These are phyloP conservation scores for Stenogyne calaminthoides DNA, from an alignment of 305 asterid species.

Conservation along the genomic window DNA sequence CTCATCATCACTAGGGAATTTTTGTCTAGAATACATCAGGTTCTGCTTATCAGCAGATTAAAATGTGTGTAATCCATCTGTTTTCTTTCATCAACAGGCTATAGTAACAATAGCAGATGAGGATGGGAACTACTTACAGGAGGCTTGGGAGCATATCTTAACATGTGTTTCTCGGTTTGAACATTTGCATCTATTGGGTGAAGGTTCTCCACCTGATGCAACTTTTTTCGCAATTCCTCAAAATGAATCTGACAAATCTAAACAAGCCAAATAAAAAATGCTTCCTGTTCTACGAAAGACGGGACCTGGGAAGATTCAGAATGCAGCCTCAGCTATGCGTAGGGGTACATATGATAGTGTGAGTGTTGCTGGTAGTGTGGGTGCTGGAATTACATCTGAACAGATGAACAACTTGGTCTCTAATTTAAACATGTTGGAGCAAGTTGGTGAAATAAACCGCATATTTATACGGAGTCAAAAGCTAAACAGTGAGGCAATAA, in stretches of 20 bases:
- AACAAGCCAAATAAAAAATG: conserved; percentile 70
- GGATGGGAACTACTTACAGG: conserved; percentile 94
- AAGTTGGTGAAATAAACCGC: conserved; percentile 96
- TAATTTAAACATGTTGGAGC: conserved; percentile 91
- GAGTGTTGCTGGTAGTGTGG: conserved; percentile 83
- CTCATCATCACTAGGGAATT: neutral
- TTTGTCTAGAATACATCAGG: neutral
- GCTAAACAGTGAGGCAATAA: conserved; percentile 97
- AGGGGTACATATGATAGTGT: conserved; percentile 99
- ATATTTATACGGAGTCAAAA: conserved; percentile 89
- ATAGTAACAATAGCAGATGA: conserved; percentile 89
- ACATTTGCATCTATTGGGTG: conserved; percentile 96
- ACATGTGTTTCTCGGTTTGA: conserved; percentile 98
- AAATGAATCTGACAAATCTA: conserved; percentile 81
- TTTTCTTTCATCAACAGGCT: conserved; percentile 59
- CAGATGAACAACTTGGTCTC: conserved; percentile 95
- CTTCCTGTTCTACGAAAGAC: conserved; percentile 89
- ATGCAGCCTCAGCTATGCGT: conserved; percentile 73
- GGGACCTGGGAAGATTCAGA: conserved; percentile 88
- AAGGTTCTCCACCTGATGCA: conserved; percentile 99
- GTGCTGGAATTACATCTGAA: conserved; percentile 86
- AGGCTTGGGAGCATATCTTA: conserved; percentile 97
- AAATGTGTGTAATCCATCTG: conserved; percentile 13
- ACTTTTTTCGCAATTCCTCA: conserved; percentile 92
- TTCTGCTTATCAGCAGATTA: conserved; percentile 3